phyloP scores from a whole-genome alignment of 2,329 filamentous ascomycete species.

The Botrytis hyacinthi region DNA sequence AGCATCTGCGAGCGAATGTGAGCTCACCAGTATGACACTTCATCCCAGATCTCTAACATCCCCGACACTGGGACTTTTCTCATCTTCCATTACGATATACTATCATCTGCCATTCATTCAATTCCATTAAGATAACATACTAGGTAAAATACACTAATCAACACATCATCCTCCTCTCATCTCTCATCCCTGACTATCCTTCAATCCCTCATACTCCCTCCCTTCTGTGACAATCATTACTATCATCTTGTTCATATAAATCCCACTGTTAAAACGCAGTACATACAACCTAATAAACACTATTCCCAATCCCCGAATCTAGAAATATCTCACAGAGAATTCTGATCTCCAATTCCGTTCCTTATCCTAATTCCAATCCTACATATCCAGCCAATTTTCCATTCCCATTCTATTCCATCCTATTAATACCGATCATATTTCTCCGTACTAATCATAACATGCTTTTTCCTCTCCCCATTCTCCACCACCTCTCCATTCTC shows the following conservation, averaged over 20 bases:
- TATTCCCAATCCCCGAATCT: background rate
- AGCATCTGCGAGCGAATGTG: fast-evolving
- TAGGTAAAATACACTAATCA: background rate
- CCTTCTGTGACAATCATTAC: background rate
- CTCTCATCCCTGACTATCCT: background rate
- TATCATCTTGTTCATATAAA: background rate
- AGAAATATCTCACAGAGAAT: background rate
- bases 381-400: background rate
- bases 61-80: fast-evolving
- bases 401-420: background rate
- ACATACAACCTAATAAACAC: background rate
- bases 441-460: slow-evolving; percentile 1
- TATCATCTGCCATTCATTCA: background rate
- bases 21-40: background rate
- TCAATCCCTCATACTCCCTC: background rate
- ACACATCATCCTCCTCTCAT: background rate
- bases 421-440: background rate
- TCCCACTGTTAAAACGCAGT: background rate
- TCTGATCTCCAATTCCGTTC: background rate
- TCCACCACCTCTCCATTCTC: no score
- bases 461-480: background rate
- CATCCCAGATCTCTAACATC: background rate
- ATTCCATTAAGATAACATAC: background rate
- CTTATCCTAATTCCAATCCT: background rate
- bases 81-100: background rate